Conservation (phyloP, 176 grass and related monocot genomes). For the Canna indica region DNA sequence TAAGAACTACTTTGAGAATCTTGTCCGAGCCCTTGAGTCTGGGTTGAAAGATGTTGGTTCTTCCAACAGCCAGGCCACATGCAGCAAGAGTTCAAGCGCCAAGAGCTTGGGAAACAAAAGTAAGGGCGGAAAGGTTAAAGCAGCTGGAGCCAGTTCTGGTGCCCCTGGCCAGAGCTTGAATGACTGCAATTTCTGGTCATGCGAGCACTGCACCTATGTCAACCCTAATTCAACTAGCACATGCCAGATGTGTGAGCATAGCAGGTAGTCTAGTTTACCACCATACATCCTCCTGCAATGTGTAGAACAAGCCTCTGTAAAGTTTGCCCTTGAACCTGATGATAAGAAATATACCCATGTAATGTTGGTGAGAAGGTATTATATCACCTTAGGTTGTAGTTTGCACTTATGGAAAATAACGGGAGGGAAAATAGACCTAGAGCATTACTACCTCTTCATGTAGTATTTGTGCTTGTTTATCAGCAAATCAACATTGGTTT, state of each 20-base stretch:
- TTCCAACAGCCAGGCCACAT: slow-evolving; percentile 25
- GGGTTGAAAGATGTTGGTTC: slow-evolving; percentile 64
- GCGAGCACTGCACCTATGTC: slow-evolving; percentile 67
- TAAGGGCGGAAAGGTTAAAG: slow-evolving; percentile 44
- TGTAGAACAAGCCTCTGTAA: neutral
- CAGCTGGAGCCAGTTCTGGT: slow-evolving; percentile 25
- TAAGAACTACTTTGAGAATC: slow-evolving; percentile 83
- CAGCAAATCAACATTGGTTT: neutral
- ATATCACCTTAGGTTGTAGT: neutral
- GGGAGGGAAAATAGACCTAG: neutral
- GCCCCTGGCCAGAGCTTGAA: slow-evolving; percentile 42
- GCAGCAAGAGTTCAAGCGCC: slow-evolving; percentile 20
- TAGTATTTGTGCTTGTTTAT: neutral
- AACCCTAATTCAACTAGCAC: slow-evolving; percentile 46
- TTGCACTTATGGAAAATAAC: neutral
- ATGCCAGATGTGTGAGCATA: slow-evolving; percentile 66
- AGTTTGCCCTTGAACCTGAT: neutral
- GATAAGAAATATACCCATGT: neutral
- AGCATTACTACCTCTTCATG: neutral
- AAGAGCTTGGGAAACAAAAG: slow-evolving; percentile 27
- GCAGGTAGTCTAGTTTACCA: slow-evolving; percentile 5
- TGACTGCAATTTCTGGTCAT: slow-evolving; percentile 63
- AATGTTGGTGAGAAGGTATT: no score
- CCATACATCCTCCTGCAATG: neutral
- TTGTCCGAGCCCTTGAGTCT: slow-evolving; percentile 71